A percentile compares a stretch with the other conserved stretches of the same genome.
phyloP scores from a whole-genome alignment of 306 rosid species.

The Lotus japonicus region DNA sequence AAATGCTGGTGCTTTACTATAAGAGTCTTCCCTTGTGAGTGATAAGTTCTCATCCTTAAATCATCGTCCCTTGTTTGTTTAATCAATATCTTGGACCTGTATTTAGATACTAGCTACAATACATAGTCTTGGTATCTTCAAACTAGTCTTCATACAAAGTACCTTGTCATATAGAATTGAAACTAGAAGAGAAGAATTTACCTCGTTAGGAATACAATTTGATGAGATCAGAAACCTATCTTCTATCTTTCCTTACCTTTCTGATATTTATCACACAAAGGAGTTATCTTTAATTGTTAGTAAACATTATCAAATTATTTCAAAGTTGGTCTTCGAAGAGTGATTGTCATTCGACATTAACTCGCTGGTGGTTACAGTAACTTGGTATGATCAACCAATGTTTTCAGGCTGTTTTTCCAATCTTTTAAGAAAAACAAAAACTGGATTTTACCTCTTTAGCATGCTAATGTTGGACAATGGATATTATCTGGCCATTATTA shows the following conservation, averaged over 20 bases:
- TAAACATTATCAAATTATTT: background rate
- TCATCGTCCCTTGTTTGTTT: background rate
- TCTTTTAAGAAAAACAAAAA: background rate
- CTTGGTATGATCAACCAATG: background rate
- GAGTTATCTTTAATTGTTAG: background rate
- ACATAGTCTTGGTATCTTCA: background rate
- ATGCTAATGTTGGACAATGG: background rate
- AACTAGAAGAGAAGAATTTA: background rate
- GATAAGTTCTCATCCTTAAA: background rate
- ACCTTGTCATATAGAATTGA: background rate
- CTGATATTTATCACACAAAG: background rate
- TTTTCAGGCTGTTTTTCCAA: background rate
- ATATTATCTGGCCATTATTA: background rate
- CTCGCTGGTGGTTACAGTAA: background rate
- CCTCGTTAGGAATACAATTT: background rate
- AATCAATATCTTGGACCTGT: slow-evolving; percentile 6
- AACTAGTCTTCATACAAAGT: background rate
- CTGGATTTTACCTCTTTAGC: background rate
- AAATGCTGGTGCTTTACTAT: slow-evolving; percentile 1
- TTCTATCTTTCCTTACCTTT: background rate
- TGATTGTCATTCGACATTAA: background rate
- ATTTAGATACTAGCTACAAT: background rate
- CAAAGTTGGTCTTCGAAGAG: background rate
- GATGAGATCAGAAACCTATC: too few relatives aligned
- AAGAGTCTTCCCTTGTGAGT: slow-evolving; percentile 6